Evolutionary conservation across 2,329 filamentous ascomycete genomes (phyloP).

Genomic region (Colletotrichum sp.): DNA sequence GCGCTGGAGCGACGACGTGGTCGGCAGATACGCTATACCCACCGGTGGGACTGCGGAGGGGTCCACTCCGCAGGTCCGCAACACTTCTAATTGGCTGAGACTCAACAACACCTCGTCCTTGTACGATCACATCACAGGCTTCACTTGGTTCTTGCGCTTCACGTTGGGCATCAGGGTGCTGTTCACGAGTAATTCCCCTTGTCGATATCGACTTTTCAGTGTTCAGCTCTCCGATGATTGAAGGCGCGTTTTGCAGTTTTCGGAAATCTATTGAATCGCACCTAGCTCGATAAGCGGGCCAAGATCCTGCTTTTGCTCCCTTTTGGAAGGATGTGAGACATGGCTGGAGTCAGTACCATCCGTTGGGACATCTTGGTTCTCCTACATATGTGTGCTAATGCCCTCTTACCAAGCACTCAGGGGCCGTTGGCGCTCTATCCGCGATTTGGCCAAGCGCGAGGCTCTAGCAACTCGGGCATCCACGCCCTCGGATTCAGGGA

Average conservation of each 20-base stretch:
- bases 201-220: not conserved
- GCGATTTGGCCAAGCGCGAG: not conserved
- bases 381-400: not conserved
- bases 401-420: not conserved
- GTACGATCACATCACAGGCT: not conserved
- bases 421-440: not conserved
- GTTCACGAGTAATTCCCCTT: not conserved
- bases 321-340: not conserved
- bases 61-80: slow-evolving; percentile 1
- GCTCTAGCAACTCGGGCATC: not conserved
- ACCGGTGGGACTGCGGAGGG: slow-evolving; percentile 3
- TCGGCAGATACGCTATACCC: not conserved
- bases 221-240: not conserved
- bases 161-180: not conserved
- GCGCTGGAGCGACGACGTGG: not conserved
- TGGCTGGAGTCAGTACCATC: not conserved
- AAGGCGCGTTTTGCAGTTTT: not conserved
- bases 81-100: not conserved
- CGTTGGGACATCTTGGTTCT: not conserved
- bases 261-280: not conserved
- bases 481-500: not conserved
- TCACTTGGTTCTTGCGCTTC: not conserved
- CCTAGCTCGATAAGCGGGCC: not conserved
- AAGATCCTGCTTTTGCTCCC: not conserved
- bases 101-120: not conserved